phyloP scores from a whole-genome alignment of 2,329 filamentous ascomycete genomes.

The Ophiocordyceps sinensis region DNA sequence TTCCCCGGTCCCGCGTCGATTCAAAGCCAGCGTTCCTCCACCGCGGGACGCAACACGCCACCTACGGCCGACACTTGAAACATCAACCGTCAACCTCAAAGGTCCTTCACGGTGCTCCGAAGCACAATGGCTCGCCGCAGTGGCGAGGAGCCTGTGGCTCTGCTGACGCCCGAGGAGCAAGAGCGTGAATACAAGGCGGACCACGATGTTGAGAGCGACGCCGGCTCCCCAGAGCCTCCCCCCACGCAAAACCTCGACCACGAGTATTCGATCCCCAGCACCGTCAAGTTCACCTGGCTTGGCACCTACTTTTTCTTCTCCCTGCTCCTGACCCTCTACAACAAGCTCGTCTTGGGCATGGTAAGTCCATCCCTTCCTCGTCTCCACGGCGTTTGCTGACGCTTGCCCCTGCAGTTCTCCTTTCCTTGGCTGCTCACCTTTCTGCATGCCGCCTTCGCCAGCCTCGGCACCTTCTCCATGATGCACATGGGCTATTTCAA shows the following conservation, averaged over 20 bases:
- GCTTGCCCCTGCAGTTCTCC: constrained; percentile 26
- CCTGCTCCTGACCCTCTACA: constrained; percentile 38
- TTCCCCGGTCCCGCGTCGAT: too few relatives aligned
- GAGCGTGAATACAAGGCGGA: constrained; percentile 14
- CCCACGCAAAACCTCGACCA: constrained; percentile 23
- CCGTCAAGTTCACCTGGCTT: constrained; percentile 34
- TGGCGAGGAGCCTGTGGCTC: constrained; percentile 15
- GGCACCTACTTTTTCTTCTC: constrained; percentile 37
- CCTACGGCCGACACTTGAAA: neutral
- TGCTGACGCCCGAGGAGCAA: constrained; percentile 17
- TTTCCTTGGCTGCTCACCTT: constrained; percentile 48
- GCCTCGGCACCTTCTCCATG: constrained; percentile 38
- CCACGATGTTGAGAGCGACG: constrained; percentile 18
- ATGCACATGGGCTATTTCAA: constrained; percentile 36
- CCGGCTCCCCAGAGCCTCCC: constrained; percentile 12
- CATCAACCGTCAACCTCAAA: neutral
- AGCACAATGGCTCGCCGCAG: constrained; percentile 17
- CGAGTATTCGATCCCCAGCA: constrained; percentile 29
- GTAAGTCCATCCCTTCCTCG: constrained; percentile 16
- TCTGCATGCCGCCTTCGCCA: constrained; percentile 41
- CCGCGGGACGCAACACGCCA: neutral
- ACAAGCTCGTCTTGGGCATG: constrained; percentile 41
- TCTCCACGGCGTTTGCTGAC: neutral
- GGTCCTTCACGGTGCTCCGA: neutral
- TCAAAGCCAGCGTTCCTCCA: too few relatives aligned